Evolutionary conservation across 805 yeast species (phyloP).

Genomic region (Candida sithepensis): DNA sequence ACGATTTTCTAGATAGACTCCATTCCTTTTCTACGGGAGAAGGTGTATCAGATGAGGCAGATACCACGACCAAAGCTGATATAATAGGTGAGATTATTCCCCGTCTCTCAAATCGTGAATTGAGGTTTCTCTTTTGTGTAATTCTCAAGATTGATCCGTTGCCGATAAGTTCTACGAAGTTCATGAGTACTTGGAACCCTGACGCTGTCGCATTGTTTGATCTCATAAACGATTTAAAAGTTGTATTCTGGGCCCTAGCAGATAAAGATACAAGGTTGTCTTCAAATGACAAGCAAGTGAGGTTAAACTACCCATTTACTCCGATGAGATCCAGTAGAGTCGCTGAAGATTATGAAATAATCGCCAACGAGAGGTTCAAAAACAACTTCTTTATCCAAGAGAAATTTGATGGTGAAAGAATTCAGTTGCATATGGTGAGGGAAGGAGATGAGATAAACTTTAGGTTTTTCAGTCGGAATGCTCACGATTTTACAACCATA

Average conservation of each 20-base stretch:
- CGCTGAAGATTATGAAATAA: conserved; percentile 42
- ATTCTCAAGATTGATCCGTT: conserved; percentile 58
- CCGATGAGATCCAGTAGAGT: conserved; percentile 74
- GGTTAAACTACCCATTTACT: conserved; percentile 54
- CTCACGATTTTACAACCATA: conserved; percentile 66
- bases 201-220: conserved; percentile 65
- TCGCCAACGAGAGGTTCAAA: conserved; percentile 43
- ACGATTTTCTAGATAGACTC: conserved; percentile 42
- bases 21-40: conserved; percentile 22
- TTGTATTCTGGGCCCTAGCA: conserved; percentile 54
- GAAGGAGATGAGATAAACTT: conserved; percentile 35
- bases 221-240: conserved; percentile 60
- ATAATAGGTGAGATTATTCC: conserved; percentile 39
- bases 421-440: conserved; percentile 65
- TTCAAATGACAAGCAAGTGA: conserved; percentile 37
- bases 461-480: conserved; percentile 60
- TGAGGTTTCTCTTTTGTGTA: conserved; percentile 59
- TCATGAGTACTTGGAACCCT: conserved; percentile 70
- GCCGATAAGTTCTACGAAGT: conserved; percentile 51
- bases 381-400: conserved; percentile 70
- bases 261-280: conserved; percentile 46
- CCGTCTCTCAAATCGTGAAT: conserved; percentile 39
- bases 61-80: conserved; percentile 1
- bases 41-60: conserved; percentile 12
- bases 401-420: conserved; percentile 90